phyloP scores from a whole-genome alignment of 1,284 basidiomycete species.

The Cutaneotrichosporon dermatis region DNA sequence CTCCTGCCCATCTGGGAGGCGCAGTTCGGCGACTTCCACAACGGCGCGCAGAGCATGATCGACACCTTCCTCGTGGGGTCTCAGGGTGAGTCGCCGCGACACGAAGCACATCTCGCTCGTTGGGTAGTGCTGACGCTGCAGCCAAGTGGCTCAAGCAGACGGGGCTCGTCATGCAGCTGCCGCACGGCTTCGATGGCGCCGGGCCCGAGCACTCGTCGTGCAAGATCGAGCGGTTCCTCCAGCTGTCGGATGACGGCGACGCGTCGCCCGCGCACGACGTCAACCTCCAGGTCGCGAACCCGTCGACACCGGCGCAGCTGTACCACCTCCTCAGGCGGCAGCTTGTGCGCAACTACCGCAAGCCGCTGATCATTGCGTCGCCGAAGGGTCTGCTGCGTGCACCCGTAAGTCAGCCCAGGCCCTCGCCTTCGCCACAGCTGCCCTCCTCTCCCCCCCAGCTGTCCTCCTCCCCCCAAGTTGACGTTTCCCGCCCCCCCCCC shows the following conservation, averaged over 20 bases:
- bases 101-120: no score
- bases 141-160: constrained; percentile 93
- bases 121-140: constrained; percentile 46
- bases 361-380: constrained; percentile 73
- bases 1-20: constrained; percentile 85
- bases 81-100: no score
- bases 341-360: constrained; percentile 74
- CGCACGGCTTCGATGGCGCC: constrained; percentile 81
- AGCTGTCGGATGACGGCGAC: constrained; percentile 49
- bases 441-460: no score
- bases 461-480: no score
- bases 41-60: constrained; percentile 80
- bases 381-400: constrained; percentile 77
- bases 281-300: constrained; percentile 78
- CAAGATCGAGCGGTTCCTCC: constrained; percentile 77
- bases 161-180: constrained; percentile 76
- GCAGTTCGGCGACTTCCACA: constrained; percentile 83
- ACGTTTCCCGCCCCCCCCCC: no score
- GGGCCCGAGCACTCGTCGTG: constrained; percentile 87
- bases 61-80: constrained; percentile 79
- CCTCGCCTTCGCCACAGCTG: no score
- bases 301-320: constrained; percentile 81
- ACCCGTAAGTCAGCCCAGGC: constrained; percentile 55
- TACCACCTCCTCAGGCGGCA: constrained; percentile 83
- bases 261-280: constrained; percentile 50